phyloP scores from a whole-genome alignment of 176 grass and related monocot species.

The Panicum miliaceum region DNA sequence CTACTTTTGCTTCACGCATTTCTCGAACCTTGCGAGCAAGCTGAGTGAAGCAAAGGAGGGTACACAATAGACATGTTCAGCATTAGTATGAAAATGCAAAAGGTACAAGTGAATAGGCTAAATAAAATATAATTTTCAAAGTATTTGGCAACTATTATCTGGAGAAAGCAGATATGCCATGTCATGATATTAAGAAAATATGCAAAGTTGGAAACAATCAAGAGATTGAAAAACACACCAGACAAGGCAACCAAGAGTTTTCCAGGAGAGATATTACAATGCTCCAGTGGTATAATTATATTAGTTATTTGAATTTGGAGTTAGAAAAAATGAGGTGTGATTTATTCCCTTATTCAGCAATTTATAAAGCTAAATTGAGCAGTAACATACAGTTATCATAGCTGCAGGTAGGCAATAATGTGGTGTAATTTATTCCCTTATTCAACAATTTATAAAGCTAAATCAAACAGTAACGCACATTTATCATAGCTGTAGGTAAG shows the following conservation, averaged over 20 bases:
- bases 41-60: slow-evolving; percentile 54
- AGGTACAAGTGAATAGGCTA: slow-evolving; percentile 5
- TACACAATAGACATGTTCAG: slow-evolving; percentile 26
- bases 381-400: too few relatives aligned
- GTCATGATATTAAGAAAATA: slow-evolving; percentile 31
- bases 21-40: slow-evolving; percentile 92
- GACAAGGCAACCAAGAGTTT: background rate
- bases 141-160: slow-evolving; percentile 29
- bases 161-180: slow-evolving; percentile 11
- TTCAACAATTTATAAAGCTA: slow-evolving; percentile 2
- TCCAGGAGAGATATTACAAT: background rate
- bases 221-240: background rate
- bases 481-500: background rate
- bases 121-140: slow-evolving; percentile 6
- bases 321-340: slow-evolving; percentile 13
- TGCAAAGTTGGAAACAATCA: background rate
- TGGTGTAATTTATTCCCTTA: background rate
- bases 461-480: background rate
- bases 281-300: slow-evolving; percentile 4
- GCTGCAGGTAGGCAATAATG: background rate
- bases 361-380: background rate
- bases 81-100: slow-evolving; percentile 31
- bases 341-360: slow-evolving; percentile 6
- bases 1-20: slow-evolving; percentile 91
- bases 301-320: slow-evolving; percentile 2